Evolutionary conservation across 768 basidiomycete genomes (phyloP).

Genomic region (Hemileccinum rubropunctum): DNA sequence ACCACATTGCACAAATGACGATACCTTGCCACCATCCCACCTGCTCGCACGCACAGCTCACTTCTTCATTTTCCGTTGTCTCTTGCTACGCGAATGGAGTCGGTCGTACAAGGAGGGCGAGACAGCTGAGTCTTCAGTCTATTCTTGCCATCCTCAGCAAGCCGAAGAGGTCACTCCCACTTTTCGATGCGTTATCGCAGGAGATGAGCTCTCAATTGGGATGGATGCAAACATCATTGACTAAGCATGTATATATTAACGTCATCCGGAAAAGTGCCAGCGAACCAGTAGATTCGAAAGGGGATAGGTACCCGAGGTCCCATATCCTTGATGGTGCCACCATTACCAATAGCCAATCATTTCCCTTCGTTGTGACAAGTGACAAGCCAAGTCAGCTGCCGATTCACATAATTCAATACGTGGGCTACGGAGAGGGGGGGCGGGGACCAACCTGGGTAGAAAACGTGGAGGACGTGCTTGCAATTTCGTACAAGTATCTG

Average conservation of each 20-base stretch:
- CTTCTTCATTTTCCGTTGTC: too few relatives aligned
- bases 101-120: too few relatives aligned
- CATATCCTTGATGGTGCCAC: constrained; percentile 97
- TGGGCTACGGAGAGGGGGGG: constrained; percentile 7
- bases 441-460: constrained; percentile 41
- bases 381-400: constrained; percentile 84
- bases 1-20: too few relatives aligned
- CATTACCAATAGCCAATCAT: constrained; percentile 97
- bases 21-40: too few relatives aligned
- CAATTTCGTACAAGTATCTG: constrained; percentile 86
- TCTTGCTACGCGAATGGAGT: too few relatives aligned
- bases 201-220: constrained; percentile 98
- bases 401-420: constrained; percentile 18
- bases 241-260: constrained; percentile 37
- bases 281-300: constrained; percentile 5
- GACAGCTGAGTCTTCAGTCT: too few relatives aligned
- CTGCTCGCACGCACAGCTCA: too few relatives aligned
- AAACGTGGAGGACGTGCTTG: constrained; percentile 61
- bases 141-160: too few relatives aligned
- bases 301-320: constrained; percentile 79
- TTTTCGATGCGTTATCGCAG: constrained; percentile 97
- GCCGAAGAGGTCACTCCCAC: too few relatives aligned
- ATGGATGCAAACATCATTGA: constrained; percentile 96
- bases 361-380: constrained; percentile 96
- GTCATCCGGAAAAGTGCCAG: constrained; percentile 2